phyloP scores from a whole-genome alignment of 306 rosid genomes.

The Lithocarpus polystachyus region DNA sequence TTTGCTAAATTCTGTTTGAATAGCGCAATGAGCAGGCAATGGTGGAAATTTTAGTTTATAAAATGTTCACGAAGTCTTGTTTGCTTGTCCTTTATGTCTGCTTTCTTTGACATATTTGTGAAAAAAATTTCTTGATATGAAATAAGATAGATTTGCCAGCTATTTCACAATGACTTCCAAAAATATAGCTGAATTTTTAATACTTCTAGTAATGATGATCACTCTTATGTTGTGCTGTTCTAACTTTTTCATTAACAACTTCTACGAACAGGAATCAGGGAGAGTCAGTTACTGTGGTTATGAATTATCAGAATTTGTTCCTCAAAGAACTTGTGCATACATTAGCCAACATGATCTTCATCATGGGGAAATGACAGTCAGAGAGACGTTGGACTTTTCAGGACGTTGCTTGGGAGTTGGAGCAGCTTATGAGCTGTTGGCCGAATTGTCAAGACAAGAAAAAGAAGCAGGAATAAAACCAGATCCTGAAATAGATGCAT shows the following conservation, averaged over 20 bases:
- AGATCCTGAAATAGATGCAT: constrained; percentile 71
- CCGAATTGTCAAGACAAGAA: constrained; percentile 57
- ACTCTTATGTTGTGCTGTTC: background rate
- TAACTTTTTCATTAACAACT: constrained; percentile 14
- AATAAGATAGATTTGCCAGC: background rate
- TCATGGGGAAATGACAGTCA: constrained; percentile 79
- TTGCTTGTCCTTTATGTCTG: background rate
- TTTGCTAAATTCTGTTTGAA: background rate
- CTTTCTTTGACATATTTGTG: background rate
- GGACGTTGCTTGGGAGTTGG: constrained; percentile 76
- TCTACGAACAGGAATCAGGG: constrained; percentile 54
- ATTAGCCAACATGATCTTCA: constrained; percentile 93
- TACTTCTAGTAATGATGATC: background rate
- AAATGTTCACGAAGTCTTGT: background rate
- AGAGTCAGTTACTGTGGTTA: constrained; percentile 82
- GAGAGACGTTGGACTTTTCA: constrained; percentile 74
- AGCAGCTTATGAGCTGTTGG: constrained; percentile 54
- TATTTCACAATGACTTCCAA: background rate
- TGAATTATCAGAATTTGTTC: constrained; percentile 79
- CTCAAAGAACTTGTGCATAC: constrained; percentile 86
- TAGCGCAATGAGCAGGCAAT: background rate
- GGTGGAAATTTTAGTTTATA: background rate
- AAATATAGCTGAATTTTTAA: background rate
- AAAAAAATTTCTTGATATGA: background rate
- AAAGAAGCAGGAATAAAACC: constrained; percentile 59